A percentile compares a stretch with the other conserved stretches of the same genome.
phyloP scores from a whole-genome alignment of 495 filamentous ascomycete species.

The Massariosphaeria phaeospora region DNA sequence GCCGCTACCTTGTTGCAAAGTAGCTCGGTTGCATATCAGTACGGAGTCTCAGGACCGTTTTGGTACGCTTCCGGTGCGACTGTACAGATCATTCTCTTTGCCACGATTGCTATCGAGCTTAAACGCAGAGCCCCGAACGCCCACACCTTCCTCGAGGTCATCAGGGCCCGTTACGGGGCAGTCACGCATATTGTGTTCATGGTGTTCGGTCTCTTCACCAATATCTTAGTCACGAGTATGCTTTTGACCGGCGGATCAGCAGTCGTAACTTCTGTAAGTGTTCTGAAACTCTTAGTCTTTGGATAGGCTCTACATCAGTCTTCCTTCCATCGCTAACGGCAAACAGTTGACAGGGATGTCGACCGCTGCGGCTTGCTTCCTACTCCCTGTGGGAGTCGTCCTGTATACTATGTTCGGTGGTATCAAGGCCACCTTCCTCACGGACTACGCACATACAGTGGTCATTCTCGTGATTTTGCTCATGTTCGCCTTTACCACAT shows the following conservation, averaged over 20 bases:
- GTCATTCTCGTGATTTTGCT: conserved; percentile 86
- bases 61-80: conserved; percentile 76
- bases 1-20: conserved; percentile 77
- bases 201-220: conserved; percentile 49
- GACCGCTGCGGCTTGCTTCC: conserved; percentile 83
- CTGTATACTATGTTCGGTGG: conserved; percentile 64
- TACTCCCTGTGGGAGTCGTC: conserved; percentile 81
- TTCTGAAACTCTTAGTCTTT: neutral
- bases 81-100: conserved; percentile 79
- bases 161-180: conserved; percentile 51
- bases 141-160: conserved; percentile 53
- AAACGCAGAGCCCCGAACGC: conserved; percentile 66
- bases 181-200: conserved; percentile 50
- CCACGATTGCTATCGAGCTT: conserved; percentile 87
- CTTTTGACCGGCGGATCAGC: conserved; percentile 86
- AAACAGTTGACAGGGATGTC: conserved; percentile 56
- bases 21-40: conserved; percentile 84
- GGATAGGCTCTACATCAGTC: too few relatives aligned
- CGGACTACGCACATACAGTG: conserved; percentile 83
- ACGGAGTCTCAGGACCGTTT: conserved; percentile 89
- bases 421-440: conserved; percentile 70
- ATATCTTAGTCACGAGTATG: conserved; percentile 71
- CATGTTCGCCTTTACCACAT: conserved; percentile 83
- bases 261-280: conserved; percentile 69
- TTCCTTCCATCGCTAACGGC: too few relatives aligned